Evolutionary conservation across 1,139 yeast genomes (phyloP), one percentile per base, ranked within the genome.

Genomic region (Geotrichum restrictum): DNA sequence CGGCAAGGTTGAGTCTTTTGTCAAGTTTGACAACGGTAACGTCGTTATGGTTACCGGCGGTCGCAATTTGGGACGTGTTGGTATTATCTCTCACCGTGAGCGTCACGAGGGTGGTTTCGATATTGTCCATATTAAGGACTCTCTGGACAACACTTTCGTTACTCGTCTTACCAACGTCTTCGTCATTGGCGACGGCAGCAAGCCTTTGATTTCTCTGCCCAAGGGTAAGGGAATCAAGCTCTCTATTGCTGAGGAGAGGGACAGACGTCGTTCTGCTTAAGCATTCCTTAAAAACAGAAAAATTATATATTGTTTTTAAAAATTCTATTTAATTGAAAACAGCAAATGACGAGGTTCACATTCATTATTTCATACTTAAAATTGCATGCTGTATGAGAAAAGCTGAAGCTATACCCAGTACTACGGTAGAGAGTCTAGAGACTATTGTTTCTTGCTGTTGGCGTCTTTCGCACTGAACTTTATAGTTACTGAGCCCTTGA

Each of bases 201-300:
- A 89, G 81, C 96, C 98, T 73, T 82, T 83, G 83, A 84, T 93
- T 74, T 88, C 97, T 62, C 83, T 93, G 77, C 98, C 98, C 83
- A 93, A 89, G 91, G 98, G 98, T 82, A 93, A 93, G 85, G 98
- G 98, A 87, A 87, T 93, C 77, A 93, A 91, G 83, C 85, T 93
- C 74, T 77, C 95, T 71, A 89, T 91, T 75, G 81, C 98, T 73
- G 98, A 93, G 81, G 98, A 93, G 85, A 91, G 98, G 82, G 98
- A 93, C 91, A 86, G 95, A 85, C 76, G 77, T 59, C 73, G 76
- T 56, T 72, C 73, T 52, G 55, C 53, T 49, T 52, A 49, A 45
- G 27, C 37, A 13, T 21, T 18, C 27, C 37, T 27, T 33, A 24
- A 37, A 32, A 27, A 22, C 21, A 27, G 14, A 21, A 6, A 18